Percentiles rank a stretch among this genome's conserved stretches.
These are phyloP conservation scores for Solanum habrochaites DNA, from an alignment of 257 asterid species.

Conservation along the genomic window DNA sequence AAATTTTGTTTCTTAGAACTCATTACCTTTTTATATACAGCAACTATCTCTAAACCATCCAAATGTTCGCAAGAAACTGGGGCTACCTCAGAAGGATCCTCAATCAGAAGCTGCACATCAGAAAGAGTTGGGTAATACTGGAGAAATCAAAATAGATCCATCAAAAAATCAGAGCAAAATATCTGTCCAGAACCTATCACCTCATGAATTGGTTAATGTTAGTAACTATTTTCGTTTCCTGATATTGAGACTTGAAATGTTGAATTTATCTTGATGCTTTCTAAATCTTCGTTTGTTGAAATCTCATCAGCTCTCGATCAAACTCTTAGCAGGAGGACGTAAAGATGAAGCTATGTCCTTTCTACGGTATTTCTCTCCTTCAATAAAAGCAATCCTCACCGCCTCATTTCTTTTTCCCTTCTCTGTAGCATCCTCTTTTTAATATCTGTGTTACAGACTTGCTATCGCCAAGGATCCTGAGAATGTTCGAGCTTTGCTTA, in stretches of 20 bases:
- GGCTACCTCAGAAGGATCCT: constrained; percentile 47
- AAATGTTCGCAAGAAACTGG: constrained; percentile 46
- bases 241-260: not conserved
- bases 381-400: not conserved
- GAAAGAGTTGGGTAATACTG: constrained; percentile 18
- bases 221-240: constrained; percentile 12
- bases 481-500: constrained; percentile 59
- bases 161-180: constrained; percentile 34
- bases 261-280: not conserved
- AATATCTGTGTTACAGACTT: constrained; percentile 48
- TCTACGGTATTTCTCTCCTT: not conserved
- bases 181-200: constrained; percentile 42
- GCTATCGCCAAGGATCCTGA: constrained; percentile 86
- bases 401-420: not conserved
- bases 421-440: constrained; percentile 3
- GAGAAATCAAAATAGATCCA: constrained; percentile 17
- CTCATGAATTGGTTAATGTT: constrained; percentile 61
- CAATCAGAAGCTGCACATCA: constrained; percentile 16
- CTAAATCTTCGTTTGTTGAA: not conserved
- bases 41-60: constrained; percentile 58
- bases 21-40: constrained; percentile 26
- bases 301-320: not conserved
- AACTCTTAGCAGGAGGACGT: not conserved
- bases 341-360: constrained; percentile 1
- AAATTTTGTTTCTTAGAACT: not conserved